Base-by-base conservation (phyloP, 305 asterid genomes). In the Plantago rigida region DNA sequence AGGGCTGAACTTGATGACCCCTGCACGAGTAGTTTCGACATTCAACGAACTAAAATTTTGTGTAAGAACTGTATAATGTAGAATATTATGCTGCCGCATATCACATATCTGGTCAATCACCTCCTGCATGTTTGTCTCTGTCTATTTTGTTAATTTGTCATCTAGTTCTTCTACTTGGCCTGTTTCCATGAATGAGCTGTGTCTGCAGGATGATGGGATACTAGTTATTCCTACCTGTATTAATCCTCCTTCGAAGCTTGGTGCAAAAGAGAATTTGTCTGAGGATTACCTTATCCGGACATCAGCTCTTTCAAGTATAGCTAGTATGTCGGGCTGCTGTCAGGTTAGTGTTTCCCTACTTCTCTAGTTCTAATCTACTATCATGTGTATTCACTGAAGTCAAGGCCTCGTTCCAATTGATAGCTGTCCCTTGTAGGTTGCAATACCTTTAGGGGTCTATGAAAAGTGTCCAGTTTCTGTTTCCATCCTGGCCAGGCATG, bases 291-390 rank as follows among this genome's bases (percentile, higher is more conserved):
- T 75, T 22, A 22, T 22, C 26, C 1, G 26, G 26, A 22, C 26
- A 22, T 22, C 26, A 22, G 26, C 26, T 22, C 26, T 22, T 22
- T 22, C 26, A 22, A 22, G 26, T 22, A 22, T 22, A 22, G 26
- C 26, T 22, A 22, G 97, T 79, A 73, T 93, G 81, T 87, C 97
- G 34, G 99, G 99, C 71, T 91, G 97, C 71, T 93, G 99, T 70
- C 99, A 93, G 99, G 99, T 93, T 67, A 68, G 71, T 47, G 1
- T 52, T 68, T 61, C 60, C 15, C 64, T 49, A 56, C 51, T 19
- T 22, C 26, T 22, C 1, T 22, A 22, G 26, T 22, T 22, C 26
- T 22, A 22, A 1, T 22, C 26, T 22, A 22, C 19, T 22, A 22
- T 22, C 26, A 48, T 63, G 55, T 44, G n/a, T 34, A 19, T 15